Conservation (phyloP, 129 eudicot genomes). For the Flaveria ramosissima region DNA sequence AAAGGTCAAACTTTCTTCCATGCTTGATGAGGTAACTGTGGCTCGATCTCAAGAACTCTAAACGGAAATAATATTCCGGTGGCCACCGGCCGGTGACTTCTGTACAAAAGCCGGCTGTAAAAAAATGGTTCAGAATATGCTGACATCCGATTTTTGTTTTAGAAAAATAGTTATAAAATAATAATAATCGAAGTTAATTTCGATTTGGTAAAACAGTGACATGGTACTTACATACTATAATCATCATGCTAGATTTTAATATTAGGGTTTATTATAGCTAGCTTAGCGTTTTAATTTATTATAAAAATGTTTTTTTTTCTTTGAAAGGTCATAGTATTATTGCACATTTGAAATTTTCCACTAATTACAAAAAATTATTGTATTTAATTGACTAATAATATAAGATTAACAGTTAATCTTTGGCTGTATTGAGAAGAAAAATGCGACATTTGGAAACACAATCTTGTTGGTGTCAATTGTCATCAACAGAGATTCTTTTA, state of each 20-base stretch:
- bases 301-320: slow-evolving; percentile 5
- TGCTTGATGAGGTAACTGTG: slow-evolving; percentile 85
- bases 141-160: slow-evolving; percentile 12
- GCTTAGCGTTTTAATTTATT: slow-evolving; percentile 13
- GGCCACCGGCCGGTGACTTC: neutral
- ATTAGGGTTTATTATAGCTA: slow-evolving; percentile 27
- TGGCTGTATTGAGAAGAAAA: slow-evolving; percentile 39
- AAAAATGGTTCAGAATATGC: slow-evolving; percentile 37
- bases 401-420: slow-evolving; percentile 24
- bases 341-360: slow-evolving; percentile 27
- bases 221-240: slow-evolving; percentile 26
- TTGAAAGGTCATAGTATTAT: slow-evolving; percentile 24
- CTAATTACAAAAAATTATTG: neutral
- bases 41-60: too few relatives aligned
- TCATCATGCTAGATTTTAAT: slow-evolving; percentile 26
- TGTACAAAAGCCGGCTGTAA: slow-evolving; percentile 24
- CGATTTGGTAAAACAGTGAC: slow-evolving; percentile 39
- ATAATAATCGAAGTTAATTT: slow-evolving; percentile 16
- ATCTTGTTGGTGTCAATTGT: slow-evolving; percentile 22
- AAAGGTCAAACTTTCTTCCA: slow-evolving; percentile 89
- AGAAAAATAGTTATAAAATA: neutral
- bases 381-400: slow-evolving; percentile 1
- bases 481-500: slow-evolving; percentile 21
- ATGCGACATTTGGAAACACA: slow-evolving; percentile 14
- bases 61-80: slow-evolving; percentile 39